Evolutionary conservation across 1,284 basidiomycete species (phyloP).

Genomic region (Farysia itapuensis): DNA sequence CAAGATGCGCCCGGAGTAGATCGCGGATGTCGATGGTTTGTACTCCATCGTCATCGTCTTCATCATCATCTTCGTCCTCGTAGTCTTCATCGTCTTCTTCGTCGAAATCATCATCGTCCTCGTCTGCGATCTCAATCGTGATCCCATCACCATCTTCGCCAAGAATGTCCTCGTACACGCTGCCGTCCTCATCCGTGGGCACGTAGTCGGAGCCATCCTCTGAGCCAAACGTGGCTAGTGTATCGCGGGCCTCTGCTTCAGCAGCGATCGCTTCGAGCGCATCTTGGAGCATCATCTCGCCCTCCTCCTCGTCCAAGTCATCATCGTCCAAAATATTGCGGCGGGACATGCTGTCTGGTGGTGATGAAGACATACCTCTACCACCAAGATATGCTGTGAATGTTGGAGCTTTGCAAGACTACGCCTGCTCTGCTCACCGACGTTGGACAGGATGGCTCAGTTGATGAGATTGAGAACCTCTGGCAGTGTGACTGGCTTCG

Average conservation of each 20-base stretch:
- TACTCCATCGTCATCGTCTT: slow-evolving; percentile 14
- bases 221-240: not conserved
- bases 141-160: slow-evolving; percentile 21
- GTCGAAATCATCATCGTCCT: slow-evolving; percentile 4
- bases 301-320: slow-evolving; percentile 27
- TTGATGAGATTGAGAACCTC: too few relatives aligned
- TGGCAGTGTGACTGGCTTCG: too few relatives aligned
- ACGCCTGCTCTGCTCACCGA: too few relatives aligned
- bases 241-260: slow-evolving; percentile 18
- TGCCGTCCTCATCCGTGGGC: slow-evolving; percentile 15
- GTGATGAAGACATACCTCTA: too few relatives aligned
- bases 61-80: slow-evolving; percentile 3
- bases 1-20: slow-evolving; percentile 27
- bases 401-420: too few relatives aligned
- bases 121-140: not conserved
- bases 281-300: slow-evolving; percentile 30
- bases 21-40: slow-evolving; percentile 37
- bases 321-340: not conserved
- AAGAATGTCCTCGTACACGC: too few relatives aligned
- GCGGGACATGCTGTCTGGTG: too few relatives aligned
- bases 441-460: too few relatives aligned
- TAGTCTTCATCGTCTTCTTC: slow-evolving; percentile 7
- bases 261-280: slow-evolving; percentile 30
- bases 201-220: slow-evolving; percentile 16
- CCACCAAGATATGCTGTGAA: too few relatives aligned